Evolutionary conservation across 2,329 filamentous ascomycete species (phyloP).

Genomic region (Trichoderma atroviride): DNA sequence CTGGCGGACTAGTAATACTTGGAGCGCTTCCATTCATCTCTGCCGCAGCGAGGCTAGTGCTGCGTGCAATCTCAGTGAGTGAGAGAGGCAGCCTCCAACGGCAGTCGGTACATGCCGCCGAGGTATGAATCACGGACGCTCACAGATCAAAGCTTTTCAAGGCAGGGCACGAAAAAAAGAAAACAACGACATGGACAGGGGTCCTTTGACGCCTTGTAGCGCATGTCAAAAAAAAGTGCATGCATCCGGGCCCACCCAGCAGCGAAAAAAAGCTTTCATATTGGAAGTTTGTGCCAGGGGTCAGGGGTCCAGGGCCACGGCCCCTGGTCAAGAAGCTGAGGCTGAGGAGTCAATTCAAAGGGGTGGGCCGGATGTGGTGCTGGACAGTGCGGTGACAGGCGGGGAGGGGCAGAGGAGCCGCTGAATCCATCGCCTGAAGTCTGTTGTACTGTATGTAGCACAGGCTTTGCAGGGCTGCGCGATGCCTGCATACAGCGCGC

Average conservation of each 20-base stretch:
- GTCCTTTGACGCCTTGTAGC: neutral
- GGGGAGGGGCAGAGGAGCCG: slow-evolving; percentile 1
- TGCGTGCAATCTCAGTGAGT: neutral
- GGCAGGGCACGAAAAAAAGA: neutral
- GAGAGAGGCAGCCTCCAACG: neutral
- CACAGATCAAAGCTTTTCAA: neutral
- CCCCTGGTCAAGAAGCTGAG: neutral
- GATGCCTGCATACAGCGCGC: neutral
- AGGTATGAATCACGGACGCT: neutral
- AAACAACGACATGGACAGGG: neutral
- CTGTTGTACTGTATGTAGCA: neutral
- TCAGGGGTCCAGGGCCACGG: slow-evolving; percentile 11
- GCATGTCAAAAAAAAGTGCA: slow-evolving; percentile 12
- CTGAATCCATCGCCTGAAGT: neutral
- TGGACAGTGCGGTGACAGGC: slow-evolving; percentile 28
- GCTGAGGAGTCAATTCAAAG: neutral
- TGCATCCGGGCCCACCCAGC: neutral
- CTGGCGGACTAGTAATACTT: neutral
- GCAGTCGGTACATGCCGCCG: neutral
- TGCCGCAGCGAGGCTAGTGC: neutral
- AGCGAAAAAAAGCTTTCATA: slow-evolving; percentile 21
- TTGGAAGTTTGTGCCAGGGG: slow-evolving; percentile 5
- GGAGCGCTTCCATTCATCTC: neutral
- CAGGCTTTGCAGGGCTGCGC: neutral
- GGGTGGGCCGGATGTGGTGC: slow-evolving; percentile 12